These are phyloP conservation scores for Tripterygium wilfordii DNA, from an alignment of 177 flowering plant genomes.

Conservation along the genomic window DNA sequence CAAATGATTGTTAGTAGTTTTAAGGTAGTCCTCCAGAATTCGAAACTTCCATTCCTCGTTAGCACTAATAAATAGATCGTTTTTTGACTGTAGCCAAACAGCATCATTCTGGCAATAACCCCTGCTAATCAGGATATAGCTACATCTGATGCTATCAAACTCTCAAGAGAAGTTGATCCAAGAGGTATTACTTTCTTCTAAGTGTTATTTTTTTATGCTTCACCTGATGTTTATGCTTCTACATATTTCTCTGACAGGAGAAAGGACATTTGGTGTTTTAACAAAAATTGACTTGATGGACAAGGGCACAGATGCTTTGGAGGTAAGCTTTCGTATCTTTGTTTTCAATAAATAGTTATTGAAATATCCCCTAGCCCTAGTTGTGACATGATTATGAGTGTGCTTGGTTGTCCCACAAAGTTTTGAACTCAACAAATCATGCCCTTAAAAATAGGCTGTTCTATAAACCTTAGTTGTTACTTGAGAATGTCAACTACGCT, in stretches of 20 bases:
- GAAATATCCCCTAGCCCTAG: too few relatives aligned
- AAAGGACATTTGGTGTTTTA: constrained; percentile 85
- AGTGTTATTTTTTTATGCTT: neutral
- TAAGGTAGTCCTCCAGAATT: too few relatives aligned
- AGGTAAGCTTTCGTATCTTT: constrained; percentile 54
- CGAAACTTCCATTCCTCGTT: too few relatives aligned
- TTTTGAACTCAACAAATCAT: too few relatives aligned
- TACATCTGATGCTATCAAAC: constrained; percentile 78
- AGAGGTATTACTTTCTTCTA: constrained; percentile 28
- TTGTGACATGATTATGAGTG: too few relatives aligned
- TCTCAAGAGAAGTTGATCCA: constrained; percentile 74
- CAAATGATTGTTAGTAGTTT: too few relatives aligned
- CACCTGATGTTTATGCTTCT: neutral
- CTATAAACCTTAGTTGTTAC: too few relatives aligned
- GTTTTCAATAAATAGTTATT: too few relatives aligned
- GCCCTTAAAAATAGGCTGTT: too few relatives aligned
- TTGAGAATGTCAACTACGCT: too few relatives aligned
- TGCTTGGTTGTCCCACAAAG: too few relatives aligned
- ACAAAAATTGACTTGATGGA: constrained; percentile 97
- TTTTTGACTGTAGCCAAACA: constrained; percentile 50
- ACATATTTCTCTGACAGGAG: constrained; percentile 34
- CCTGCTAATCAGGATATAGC: constrained; percentile 89
- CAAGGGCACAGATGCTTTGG: constrained; percentile 91
- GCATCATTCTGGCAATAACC: constrained; percentile 66
- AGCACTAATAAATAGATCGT: neutral